Evolutionary conservation across 306 rosid genomes (phyloP), one percentile per base, ranked within the genome.

Genomic region (Lathyrus aphaca): DNA sequence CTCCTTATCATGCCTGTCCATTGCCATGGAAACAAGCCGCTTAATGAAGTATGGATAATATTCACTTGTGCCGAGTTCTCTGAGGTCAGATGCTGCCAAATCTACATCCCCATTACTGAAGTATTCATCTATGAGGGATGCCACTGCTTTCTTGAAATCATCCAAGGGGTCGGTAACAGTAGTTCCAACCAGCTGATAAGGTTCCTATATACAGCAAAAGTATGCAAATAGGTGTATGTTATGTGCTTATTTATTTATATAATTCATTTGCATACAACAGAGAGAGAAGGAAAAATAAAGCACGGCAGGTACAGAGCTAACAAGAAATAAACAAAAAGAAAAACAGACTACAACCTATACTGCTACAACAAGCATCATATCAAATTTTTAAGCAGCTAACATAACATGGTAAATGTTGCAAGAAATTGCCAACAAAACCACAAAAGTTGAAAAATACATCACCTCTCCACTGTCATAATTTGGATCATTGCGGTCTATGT

Each of bases 1-100:
- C 85, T 94, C 99, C 78, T 91, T 94, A 73, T 94, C 99, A 74
- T 91, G 97, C 74, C 96, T 87, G 69, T 94, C 99, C 99, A 94
- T 85, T 57, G 99, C 96, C 90, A 89, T 70, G 69, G 99, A 94
- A 56, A 94, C 84, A 49, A 94, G 97, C 16, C 99, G 88, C 83
- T 94, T 94, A 17, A 94, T 83, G 44, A 94, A 87, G 89, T 94
- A 94, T 30, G 99, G 90, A 80, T 79, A 93, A 63, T 91, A 94
- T 79, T 87, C 85, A 83, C 86, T 88, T 8, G 97, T 87, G 77
- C 99, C 96, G 23, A 88, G 89, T 78, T 94, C 97, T 77, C 80
- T 83, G 77, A 94, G 92, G 68, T 94, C 97, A 73, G 97, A 91
- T 64, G 91, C 86, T 14, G 97, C 89, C 82, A 89, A 50, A 9